Conservation (phyloP, 1,139 yeast genomes). For the Geotrichum australiense region DNA sequence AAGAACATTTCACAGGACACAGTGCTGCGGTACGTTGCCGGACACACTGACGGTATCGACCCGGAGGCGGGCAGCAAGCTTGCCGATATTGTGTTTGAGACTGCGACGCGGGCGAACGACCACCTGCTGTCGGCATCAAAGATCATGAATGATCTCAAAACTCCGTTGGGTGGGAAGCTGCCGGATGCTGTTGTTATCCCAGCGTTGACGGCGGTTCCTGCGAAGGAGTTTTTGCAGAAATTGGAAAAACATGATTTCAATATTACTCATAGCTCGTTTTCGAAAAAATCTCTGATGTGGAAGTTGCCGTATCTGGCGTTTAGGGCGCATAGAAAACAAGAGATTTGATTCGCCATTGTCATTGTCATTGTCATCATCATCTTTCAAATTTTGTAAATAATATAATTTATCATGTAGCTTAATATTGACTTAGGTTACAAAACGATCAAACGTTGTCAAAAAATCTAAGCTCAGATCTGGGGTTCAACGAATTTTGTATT, state of each 20-base stretch:
- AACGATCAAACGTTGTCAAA: no score
- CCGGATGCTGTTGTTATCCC: slow-evolving; percentile 69
- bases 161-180: slow-evolving; percentile 35
- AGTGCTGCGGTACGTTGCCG: slow-evolving; percentile 39
- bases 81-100: slow-evolving; percentile 58
- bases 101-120: slow-evolving; percentile 73
- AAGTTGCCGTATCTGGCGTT: slow-evolving; percentile 62
- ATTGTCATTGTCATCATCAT: no score
- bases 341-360: slow-evolving; percentile 28
- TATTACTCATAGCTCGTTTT: slow-evolving; percentile 39
- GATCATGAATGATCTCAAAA: slow-evolving; percentile 40
- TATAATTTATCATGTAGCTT: no score
- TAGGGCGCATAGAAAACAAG: slow-evolving; percentile 44
- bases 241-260: slow-evolving; percentile 64
- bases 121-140: slow-evolving; percentile 63
- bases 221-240: slow-evolving; percentile 51
- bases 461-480: no score
- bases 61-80: slow-evolving; percentile 36
- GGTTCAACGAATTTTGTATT: no score
- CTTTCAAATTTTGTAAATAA: no score
- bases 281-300: slow-evolving; percentile 45
- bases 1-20: slow-evolving; percentile 58
- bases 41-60: slow-evolving; percentile 20
- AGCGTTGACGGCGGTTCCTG: slow-evolving; percentile 48
- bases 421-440: no score